A percentile compares a stretch with the other conserved stretches of the same genome.
Evolutionary conservation across 2,329 filamentous ascomycete genomes (phyloP).

Genomic region (Beauveria sp.): DNA sequence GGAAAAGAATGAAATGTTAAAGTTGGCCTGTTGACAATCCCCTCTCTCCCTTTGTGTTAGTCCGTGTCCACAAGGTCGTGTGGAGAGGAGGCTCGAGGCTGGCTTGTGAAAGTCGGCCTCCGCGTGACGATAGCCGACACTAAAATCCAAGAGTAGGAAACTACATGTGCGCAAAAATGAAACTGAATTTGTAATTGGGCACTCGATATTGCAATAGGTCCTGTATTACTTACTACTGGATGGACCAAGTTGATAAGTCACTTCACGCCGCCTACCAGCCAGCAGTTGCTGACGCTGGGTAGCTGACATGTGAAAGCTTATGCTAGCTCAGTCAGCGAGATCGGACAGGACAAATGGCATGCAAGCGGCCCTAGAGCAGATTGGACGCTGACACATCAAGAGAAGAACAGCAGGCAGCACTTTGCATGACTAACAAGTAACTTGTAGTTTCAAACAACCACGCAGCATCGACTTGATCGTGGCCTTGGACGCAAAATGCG

Average conservation of each 20-base stretch:
- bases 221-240: background rate
- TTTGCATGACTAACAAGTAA: too few relatives aligned
- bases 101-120: slow-evolving; percentile 1
- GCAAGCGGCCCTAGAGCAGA: too few relatives aligned
- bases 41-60: background rate
- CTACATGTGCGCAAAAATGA: background rate
- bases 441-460: too few relatives aligned
- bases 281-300: background rate
- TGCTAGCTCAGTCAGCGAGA: background rate
- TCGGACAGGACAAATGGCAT: too few relatives aligned
- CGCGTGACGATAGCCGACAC: background rate
- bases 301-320: background rate
- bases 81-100: background rate
- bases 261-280: background rate
- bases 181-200: background rate
- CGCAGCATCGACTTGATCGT: too few relatives aligned
- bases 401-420: too few relatives aligned
- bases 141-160: background rate
- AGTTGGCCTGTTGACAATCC: background rate
- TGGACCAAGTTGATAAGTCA: background rate
- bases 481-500: too few relatives aligned
- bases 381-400: too few relatives aligned
- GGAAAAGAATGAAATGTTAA: background rate
- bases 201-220: background rate
- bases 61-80: background rate